Evolutionary conservation across 2,329 filamentous ascomycete species (phyloP).

Genomic region (Domatiomyces catenatus): DNA sequence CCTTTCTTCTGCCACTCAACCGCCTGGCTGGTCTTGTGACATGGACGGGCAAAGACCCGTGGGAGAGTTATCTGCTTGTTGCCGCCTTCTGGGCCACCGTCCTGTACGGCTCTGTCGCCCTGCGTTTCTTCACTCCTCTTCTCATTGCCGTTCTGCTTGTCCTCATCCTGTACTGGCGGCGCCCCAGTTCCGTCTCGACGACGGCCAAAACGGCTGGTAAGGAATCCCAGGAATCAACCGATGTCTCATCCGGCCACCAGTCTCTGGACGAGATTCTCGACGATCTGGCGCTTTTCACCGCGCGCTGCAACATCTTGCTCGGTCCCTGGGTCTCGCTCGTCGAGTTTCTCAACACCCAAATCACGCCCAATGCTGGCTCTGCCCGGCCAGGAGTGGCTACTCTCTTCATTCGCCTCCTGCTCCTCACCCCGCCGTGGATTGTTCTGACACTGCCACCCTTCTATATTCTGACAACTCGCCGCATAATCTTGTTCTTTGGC

Average conservation of each 20-base stretch:
- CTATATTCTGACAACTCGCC: slow-evolving; percentile 69
- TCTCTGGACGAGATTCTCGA: slow-evolving; percentile 95
- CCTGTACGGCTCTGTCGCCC: slow-evolving; percentile 71
- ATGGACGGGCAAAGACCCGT: slow-evolving; percentile 87
- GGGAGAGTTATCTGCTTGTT: slow-evolving; percentile 90
- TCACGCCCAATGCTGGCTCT: slow-evolving; percentile 78
- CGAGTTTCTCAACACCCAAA: slow-evolving; percentile 82
- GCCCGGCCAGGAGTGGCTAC: slow-evolving; percentile 79
- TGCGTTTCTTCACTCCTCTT: slow-evolving; percentile 69
- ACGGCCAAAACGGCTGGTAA: slow-evolving; percentile 60
- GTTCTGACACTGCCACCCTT: slow-evolving; percentile 66
- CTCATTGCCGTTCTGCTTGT: slow-evolving; percentile 67
- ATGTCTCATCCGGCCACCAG: slow-evolving; percentile 53
- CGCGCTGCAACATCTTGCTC: slow-evolving; percentile 77
- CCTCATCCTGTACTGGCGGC: slow-evolving; percentile 76
- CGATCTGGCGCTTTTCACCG: slow-evolving; percentile 76
- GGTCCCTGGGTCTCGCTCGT: slow-evolving; percentile 80
- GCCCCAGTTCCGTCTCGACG: slow-evolving; percentile 80
- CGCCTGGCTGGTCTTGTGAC: slow-evolving; percentile 70
- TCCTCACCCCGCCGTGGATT: slow-evolving; percentile 81
- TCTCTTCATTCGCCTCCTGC: slow-evolving; percentile 73
- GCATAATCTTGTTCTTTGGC: slow-evolving; percentile 70
- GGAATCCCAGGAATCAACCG: slow-evolving; percentile 35
- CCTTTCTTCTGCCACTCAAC: slow-evolving; percentile 80
- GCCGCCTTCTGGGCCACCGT: slow-evolving; percentile 71